phyloP scores from a whole-genome alignment of 257 asterid species.

The Jacaranda copaia region DNA sequence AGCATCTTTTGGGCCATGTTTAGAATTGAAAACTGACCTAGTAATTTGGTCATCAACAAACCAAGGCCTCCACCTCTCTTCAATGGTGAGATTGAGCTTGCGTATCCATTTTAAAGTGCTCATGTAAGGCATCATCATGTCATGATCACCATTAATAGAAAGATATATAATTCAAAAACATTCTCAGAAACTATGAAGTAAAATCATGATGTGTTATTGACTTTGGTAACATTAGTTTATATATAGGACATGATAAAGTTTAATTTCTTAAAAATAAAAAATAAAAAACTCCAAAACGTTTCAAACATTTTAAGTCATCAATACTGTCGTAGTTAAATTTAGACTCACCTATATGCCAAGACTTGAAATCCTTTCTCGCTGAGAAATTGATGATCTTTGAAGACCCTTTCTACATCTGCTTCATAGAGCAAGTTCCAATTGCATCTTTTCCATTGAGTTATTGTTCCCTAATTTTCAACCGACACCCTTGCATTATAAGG shows the following conservation, averaged over 20 bases:
- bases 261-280: no score
- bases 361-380: conserved; percentile 49
- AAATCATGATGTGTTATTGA: no score
- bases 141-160: conserved; percentile 58
- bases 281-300: no score
- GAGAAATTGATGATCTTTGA: background rate
- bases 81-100: conserved; percentile 42
- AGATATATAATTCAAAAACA: background rate
- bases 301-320: no score
- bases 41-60: conserved; percentile 50
- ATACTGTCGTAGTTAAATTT: background rate
- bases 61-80: conserved; percentile 59
- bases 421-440: conserved; percentile 34
- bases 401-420: background rate
- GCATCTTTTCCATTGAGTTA: conserved; percentile 46
- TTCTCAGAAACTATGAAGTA: background rate
- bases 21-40: conserved; percentile 41
- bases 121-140: conserved; percentile 44
- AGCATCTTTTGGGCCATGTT: background rate
- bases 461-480: conserved; percentile 43
- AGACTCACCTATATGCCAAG: conserved; percentile 56
- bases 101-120: conserved; percentile 52
- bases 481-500: background rate
- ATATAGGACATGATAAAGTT: no score
- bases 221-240: no score